Conservation (phyloP, 768 basidiomycete genomes). For the Suillus spraguei region DNA sequence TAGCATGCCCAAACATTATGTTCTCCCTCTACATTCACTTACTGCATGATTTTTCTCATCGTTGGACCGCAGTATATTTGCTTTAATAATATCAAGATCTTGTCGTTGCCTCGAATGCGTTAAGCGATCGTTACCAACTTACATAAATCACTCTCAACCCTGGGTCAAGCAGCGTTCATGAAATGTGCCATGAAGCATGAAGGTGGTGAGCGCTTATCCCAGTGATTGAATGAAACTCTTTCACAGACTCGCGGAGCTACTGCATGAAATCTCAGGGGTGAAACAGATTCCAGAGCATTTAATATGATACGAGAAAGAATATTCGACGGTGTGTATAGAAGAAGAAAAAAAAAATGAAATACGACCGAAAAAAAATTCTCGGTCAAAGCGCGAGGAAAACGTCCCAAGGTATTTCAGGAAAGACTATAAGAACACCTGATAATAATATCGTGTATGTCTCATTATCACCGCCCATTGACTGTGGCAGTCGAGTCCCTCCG, state of each 20-base stretch:
- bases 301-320: constrained; percentile 3
- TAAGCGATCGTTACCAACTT: neutral
- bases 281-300: constrained; percentile 5
- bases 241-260: constrained; percentile 5
- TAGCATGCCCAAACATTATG: neutral
- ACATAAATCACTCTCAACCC: neutral
- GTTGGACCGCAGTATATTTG: constrained; percentile 3
- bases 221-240: constrained; percentile 1
- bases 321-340: neutral
- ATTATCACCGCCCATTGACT: constrained; percentile 58
- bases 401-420: neutral
- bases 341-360: neutral
- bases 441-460: neutral
- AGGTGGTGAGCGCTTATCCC: constrained; percentile 9
- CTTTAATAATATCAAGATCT: constrained; percentile 6
- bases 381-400: neutral
- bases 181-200: neutral
- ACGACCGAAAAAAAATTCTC: neutral
- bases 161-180: neutral
- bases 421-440: neutral
- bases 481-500: constrained; percentile 73
- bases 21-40: neutral
- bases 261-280: neutral
- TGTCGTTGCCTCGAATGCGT: neutral
- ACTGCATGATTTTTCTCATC: neutral